phyloP scores from a whole-genome alignment of 2,329 filamentous ascomycete species.

The Diaporthe nobilis region DNA sequence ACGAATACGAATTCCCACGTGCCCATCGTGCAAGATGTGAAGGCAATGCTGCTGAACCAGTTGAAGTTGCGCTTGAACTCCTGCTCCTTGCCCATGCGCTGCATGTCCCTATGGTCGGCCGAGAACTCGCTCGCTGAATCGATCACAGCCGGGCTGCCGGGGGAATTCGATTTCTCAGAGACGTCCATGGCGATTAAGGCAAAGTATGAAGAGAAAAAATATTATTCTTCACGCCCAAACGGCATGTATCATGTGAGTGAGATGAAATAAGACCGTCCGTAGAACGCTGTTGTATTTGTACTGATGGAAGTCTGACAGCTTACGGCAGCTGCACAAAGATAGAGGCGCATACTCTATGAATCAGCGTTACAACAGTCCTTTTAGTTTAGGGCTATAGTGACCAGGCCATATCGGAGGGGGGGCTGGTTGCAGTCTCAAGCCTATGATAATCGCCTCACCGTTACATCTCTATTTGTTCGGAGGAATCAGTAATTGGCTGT shows the following conservation, averaged over 20 bases:
- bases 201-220: background rate
- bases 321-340: background rate
- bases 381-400: background rate
- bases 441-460: background rate
- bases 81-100: conserved; percentile 27
- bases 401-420: background rate
- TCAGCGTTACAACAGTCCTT: conserved; percentile 6
- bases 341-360: conserved; percentile 6
- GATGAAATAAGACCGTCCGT: background rate
- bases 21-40: conserved; percentile 11
- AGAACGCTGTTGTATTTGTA: background rate
- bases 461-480: background rate
- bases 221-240: too few species aligned
- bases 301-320: background rate
- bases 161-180: background rate
- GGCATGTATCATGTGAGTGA: background rate
- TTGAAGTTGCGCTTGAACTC: conserved; percentile 30
- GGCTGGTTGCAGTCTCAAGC: background rate
- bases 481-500: background rate
- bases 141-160: background rate
- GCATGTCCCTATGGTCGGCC: conserved; percentile 19
- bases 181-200: background rate
- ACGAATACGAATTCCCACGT: conserved; percentile 24
- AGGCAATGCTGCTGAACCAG: conserved; percentile 27
- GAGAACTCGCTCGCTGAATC: conserved; percentile 11